Conservation (phyloP, 2,329 filamentous ascomycete genomes). For the Paraphaeosphaeria sporulosa region DNA sequence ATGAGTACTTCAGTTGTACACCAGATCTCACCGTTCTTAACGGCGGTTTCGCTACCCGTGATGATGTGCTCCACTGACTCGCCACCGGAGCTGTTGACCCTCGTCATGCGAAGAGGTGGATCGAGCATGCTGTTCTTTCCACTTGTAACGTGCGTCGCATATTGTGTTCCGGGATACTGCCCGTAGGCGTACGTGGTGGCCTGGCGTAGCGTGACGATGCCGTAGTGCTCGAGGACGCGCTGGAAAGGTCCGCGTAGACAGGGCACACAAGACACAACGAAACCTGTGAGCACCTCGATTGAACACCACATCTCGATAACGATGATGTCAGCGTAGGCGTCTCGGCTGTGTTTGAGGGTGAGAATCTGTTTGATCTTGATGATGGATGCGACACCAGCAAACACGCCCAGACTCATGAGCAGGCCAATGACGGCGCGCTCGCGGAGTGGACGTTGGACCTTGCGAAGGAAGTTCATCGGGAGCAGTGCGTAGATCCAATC, state of each 20-base stretch:
- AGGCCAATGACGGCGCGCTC: constrained; percentile 27
- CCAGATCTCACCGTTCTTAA: constrained; percentile 9
- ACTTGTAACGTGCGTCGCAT: constrained; percentile 6
- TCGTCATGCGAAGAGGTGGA: constrained; percentile 9
- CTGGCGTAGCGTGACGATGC: constrained; percentile 14
- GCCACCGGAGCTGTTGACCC: background rate
- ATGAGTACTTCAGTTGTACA: constrained; percentile 13
- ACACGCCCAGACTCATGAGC: constrained; percentile 29
- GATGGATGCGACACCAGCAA: constrained; percentile 26
- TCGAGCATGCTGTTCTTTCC: background rate
- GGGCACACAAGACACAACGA: constrained; percentile 29
- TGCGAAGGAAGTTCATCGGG: constrained; percentile 29
- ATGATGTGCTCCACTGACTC: constrained; percentile 8
- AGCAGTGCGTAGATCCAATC: constrained; percentile 29
- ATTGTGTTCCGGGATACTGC: constrained; percentile 2
- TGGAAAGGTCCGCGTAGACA: constrained; percentile 30
- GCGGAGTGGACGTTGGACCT: constrained; percentile 27
- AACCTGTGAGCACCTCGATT: constrained; percentile 26
- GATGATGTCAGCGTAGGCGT: constrained; percentile 18
- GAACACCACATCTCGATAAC: constrained; percentile 25
- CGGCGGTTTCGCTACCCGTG: background rate
- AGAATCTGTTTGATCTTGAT: constrained; percentile 19
- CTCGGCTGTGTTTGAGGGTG: constrained; percentile 6
- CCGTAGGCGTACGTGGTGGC: constrained; percentile 14
- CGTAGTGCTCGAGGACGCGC: constrained; percentile 21